Evolutionary conservation across 257 asterid species (phyloP), one percentile per base, ranked within the genome.

Genomic region (Ajuga chamaepitys): DNA sequence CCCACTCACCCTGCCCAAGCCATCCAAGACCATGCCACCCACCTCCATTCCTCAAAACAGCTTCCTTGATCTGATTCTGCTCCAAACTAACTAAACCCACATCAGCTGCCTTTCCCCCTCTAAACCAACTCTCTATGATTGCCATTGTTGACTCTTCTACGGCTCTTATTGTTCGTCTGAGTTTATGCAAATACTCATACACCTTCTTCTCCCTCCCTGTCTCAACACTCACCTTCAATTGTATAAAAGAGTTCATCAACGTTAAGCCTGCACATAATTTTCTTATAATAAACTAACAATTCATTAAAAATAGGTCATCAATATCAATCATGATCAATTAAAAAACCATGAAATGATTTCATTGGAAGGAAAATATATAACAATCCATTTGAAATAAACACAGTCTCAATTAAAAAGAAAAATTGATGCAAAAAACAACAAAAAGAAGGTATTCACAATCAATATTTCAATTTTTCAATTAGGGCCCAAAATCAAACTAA

Each of bases 11-110:
- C 81, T 70, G 63, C 38, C 97, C 92, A 51, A 89, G 83, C 95
- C 96, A 93, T 30, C 97, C 97, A 60, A 83, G 86, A 57, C 99
- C 97, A 68, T 93, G 97, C 96, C 96, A 89, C 54, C 99, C 97
- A 68, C 95, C 97, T 45, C 97, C 99, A 70, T 88, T 87, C 71
- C 60, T 78, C 32, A 69, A 17, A 42, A 76, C 55, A 35, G 82
- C 81, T 75, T 86, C 95, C 77, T 83, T 88, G 66, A 86, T 79
- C 74, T 70, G 80, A 69, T 61, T 78, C 63, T 18, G 67, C 68
- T 80, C 79, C 72, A 79, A 61, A 58, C 61, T 60, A 40, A 64
- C 71, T 44, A 45, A 60, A 74, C 85, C 86, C 72, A 80, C 70
- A 18, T 74, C 75, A 52, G 83, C 55, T 7, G 97, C 95, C 59